Conservation (phyloP, 345 rosid genomes). For the Murraya koenigii region DNA sequence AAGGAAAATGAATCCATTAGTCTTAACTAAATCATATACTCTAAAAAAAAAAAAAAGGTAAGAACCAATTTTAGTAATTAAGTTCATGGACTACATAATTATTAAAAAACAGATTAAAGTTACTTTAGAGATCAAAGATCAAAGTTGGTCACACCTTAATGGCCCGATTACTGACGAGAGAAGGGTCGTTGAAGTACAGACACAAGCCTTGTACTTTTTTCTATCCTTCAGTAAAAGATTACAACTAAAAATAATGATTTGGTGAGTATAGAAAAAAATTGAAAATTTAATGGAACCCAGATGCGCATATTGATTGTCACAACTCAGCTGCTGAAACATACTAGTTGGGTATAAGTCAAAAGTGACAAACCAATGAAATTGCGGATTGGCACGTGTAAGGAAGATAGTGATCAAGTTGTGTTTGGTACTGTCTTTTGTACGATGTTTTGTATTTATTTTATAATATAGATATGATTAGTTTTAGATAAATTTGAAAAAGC, state of each 20-base stretch:
- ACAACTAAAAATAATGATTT: not conserved
- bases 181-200: not conserved
- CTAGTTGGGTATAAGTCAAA: not conserved
- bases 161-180: not conserved
- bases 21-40: not conserved
- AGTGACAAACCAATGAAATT: not conserved
- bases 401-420: too few relatives aligned
- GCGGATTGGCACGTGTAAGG: not conserved
- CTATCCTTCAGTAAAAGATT: not conserved
- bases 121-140: not conserved
- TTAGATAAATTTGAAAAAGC: too few relatives aligned
- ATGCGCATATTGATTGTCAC: not conserved
- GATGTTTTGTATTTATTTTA: too few relatives aligned
- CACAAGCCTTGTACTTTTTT: not conserved
- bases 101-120: not conserved
- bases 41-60: not conserved
- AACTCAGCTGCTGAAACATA: not conserved
- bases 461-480: too few relatives aligned
- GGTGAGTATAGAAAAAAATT: too few relatives aligned
- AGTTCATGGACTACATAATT: not conserved
- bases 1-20: not conserved
- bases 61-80: not conserved
- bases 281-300: not conserved
- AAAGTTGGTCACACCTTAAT: conserved; percentile 4
- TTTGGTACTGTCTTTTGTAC: too few relatives aligned